Base-by-base conservation (phyloP, 2,329 filamentous ascomycete genomes). In the Aureobasidium sp. region DNA sequence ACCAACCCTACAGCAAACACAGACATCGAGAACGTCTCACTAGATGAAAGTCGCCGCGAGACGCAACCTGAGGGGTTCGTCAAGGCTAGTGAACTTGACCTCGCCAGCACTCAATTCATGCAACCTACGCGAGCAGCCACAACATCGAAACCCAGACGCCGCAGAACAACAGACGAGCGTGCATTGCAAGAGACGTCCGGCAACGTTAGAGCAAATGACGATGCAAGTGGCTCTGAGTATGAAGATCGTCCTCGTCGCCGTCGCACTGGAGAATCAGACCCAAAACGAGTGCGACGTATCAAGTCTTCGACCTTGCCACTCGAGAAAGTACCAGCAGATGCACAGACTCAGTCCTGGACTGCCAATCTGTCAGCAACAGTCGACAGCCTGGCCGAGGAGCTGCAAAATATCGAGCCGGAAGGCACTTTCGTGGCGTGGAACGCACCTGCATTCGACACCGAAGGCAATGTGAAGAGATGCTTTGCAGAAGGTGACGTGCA, bases 291-390 rank as follows among this genome's bases (percentile, higher is more conserved):
- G 5, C 64, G 60, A 5, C 70, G 72, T 4, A 72, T 67, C 5
- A 74, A 72, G 50, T 76, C 75, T 1, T 72, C 71, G 1, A 68
- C 63, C 10, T 67, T 78, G 0, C 73, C 74, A 0, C 71, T 78
- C 6, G 74, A 79, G 62, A 70, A 69, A 8, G 69, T 69, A 5
- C 75, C 75, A 1, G 55, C 62, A 5, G 68, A 68, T 9, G 65
- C 62, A 36, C 64, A 64, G 2, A 67, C 66, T n/a, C 72, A 75
- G 11, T 58, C 68, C 42, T 42, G 63, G 54, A 39, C 36, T 14
- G 14, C 41, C 1, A 27, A 2, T 14, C 9, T 60, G 5, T 13
- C 61, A 7, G 16, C 34, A 21, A 50, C 55, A 6, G 34, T 45
- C 6, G 13, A 30, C 3, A 27, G 13, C n/a, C 7, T 59, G 13